Evolutionary conservation across 345 rosid genomes (phyloP), one percentile per base, ranked within the genome.

Genomic region (Citrus hindsii): DNA sequence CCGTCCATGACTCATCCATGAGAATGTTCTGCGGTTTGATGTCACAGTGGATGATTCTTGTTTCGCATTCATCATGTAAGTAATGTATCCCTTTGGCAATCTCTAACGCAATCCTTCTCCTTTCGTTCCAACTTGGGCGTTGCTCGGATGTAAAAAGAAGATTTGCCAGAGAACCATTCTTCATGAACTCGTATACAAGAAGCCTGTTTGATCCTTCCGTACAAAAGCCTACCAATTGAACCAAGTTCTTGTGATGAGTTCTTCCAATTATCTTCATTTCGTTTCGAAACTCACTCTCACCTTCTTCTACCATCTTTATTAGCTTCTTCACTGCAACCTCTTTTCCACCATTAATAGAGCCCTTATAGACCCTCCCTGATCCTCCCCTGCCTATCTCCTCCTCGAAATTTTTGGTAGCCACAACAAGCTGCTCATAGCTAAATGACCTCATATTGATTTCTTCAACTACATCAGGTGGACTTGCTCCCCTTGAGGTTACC

Each of bases 341-440:
- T 58, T 51, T 71, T 59, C 42, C 64, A 16, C 4, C n/a, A 56
- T 21, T 30, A 27, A 24, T 16, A 33, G 0, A 71, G 10, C 40
- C 84, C 76, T 51, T 73, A 22, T 67, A 68, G 27, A 74, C 79
- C 27, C 62, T 74, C n/a, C 68, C 72, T 30, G 79, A 82, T 16
- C 71, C 71, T 16, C 72, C 73, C 19, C 33, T 61, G 19, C 81
- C 81, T 2, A 77, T 77, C 67, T 81, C 78, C 68, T 81, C 78
- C 69, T 28, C 37, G 71, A 81, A 81, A 35, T 66, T 71, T 30
- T 61, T 32, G 6, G 83, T 77, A 3, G 63, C 28, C 18, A 12
- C 7, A 30, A 65, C 75, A 19, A 81, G 58, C 19, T 81, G 74
- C 30, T 42, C 56, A 28, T 30, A 72, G 8, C 42, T 76, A 35